Evolutionary conservation across 306 rosid species (phyloP).

Genomic region (Alnus glutinosa): DNA sequence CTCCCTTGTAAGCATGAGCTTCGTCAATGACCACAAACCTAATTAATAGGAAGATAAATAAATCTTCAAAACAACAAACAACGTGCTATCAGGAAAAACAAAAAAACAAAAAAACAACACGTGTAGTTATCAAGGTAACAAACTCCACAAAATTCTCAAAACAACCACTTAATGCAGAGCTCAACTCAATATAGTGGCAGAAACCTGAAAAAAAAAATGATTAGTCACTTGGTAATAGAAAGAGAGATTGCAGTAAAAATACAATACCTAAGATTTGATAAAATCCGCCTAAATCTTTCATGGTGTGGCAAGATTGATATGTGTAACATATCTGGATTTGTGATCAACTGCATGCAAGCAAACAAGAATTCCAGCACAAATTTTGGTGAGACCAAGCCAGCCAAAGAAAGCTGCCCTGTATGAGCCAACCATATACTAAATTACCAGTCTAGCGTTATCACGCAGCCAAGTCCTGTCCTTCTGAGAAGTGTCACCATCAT

Average conservation of each 20-base stretch:
- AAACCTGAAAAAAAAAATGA: not conserved
- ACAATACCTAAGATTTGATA: constrained; percentile 73
- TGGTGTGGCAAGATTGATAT: constrained; percentile 87
- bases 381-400: constrained; percentile 33
- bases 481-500: constrained; percentile 86
- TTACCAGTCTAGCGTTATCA: constrained; percentile 86
- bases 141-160: constrained; percentile 21
- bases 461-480: constrained; percentile 65
- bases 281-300: constrained; percentile 66
- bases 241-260: constrained; percentile 23
- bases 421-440: constrained; percentile 25
- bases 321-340: constrained; percentile 98
- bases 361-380: constrained; percentile 16
- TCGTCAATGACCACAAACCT: constrained; percentile 91
- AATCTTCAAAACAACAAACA: constrained; percentile 6
- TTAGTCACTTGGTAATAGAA: not conserved
- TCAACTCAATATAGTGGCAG: constrained; percentile 5
- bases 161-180: constrained; percentile 13
- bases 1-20: constrained; percentile 92
- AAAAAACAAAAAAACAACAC: not conserved
- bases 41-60: constrained; percentile 27
- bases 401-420: constrained; percentile 6
- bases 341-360: constrained; percentile 69
- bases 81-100: constrained; percentile 5
- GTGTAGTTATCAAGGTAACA: not conserved